Conservation (phyloP, 2,329 filamentous ascomycete genomes). For the Penicillium janthinellum region DNA sequence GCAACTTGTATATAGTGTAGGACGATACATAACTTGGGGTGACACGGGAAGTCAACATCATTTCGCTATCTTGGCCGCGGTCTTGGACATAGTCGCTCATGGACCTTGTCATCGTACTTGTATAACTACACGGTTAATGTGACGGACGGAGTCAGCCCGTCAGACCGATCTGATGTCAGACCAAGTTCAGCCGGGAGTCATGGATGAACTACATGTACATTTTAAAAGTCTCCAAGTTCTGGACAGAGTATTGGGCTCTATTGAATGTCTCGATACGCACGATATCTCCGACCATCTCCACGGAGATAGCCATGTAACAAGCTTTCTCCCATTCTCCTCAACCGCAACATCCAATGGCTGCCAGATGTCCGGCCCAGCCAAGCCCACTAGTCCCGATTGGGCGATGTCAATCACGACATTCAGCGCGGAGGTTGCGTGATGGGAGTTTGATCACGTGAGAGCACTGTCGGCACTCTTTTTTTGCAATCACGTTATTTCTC, state of each 20-base stretch:
- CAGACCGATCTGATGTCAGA: no score
- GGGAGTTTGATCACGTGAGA: conserved; percentile 24
- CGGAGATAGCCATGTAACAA: background rate
- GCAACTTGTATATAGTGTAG: background rate
- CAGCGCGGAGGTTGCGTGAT: conserved; percentile 27
- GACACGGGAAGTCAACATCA: no score
- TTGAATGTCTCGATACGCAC: background rate
- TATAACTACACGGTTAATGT: no score
- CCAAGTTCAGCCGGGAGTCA: no score
- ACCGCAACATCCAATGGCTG: background rate
- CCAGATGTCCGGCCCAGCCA: conserved; percentile 1
- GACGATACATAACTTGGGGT: background rate
- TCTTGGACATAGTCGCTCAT: background rate
- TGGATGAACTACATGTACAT: no score
- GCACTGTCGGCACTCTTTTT: background rate
- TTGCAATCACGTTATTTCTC: background rate
- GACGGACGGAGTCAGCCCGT: no score
- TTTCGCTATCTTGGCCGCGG: background rate
- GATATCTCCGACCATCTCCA: background rate
- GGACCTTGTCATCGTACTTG: background rate
- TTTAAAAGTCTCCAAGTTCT: no score
- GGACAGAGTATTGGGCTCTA: no score
- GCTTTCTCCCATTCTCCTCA: background rate
- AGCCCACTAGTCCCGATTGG: conserved; percentile 8
- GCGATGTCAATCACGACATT: conserved; percentile 25